Conservation (phyloP, 2,329 filamentous ascomycete genomes). For the Colletotrichum scovillei region DNA sequence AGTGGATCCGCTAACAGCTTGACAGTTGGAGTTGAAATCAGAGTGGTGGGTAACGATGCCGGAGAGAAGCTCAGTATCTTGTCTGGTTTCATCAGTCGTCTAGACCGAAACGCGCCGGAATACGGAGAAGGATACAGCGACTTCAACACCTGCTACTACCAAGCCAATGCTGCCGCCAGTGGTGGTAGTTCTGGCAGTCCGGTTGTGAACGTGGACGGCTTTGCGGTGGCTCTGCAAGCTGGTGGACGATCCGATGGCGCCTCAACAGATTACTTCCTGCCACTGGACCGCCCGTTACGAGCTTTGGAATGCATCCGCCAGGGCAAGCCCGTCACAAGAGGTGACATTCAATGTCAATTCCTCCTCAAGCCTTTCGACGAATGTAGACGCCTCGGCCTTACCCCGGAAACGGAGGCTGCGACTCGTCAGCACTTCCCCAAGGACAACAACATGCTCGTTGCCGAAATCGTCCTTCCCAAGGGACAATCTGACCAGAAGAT, state of each 20-base stretch:
- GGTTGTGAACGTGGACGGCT: slow-evolving; percentile 94
- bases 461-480: slow-evolving; percentile 92
- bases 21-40: slow-evolving; percentile 88
- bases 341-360: slow-evolving; percentile 98
- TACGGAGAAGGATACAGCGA: slow-evolving; percentile 98
- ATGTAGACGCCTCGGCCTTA: slow-evolving; percentile 88
- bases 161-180: slow-evolving; percentile 95
- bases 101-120: slow-evolving; percentile 96
- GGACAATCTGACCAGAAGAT: slow-evolving; percentile 89
- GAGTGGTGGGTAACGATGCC: slow-evolving; percentile 98
- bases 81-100: slow-evolving; percentile 94
- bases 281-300: slow-evolving; percentile 88
- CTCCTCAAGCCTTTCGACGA: slow-evolving; percentile 98
- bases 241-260: slow-evolving; percentile 94
- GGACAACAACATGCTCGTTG: slow-evolving; percentile 96
- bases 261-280: slow-evolving; percentile 97
- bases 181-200: slow-evolving; percentile 98
- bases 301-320: slow-evolving; percentile 88
- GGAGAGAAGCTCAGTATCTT: slow-evolving; percentile 98
- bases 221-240: slow-evolving; percentile 91
- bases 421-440: slow-evolving; percentile 87
- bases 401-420: slow-evolving; percentile 85
- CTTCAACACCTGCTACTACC: slow-evolving; percentile 96
- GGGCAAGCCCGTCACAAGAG: slow-evolving; percentile 80
- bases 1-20: slow-evolving; percentile 33